phyloP scores from a whole-genome alignment of 345 rosid genomes.

The Eucalyptus camaldulensis region DNA sequence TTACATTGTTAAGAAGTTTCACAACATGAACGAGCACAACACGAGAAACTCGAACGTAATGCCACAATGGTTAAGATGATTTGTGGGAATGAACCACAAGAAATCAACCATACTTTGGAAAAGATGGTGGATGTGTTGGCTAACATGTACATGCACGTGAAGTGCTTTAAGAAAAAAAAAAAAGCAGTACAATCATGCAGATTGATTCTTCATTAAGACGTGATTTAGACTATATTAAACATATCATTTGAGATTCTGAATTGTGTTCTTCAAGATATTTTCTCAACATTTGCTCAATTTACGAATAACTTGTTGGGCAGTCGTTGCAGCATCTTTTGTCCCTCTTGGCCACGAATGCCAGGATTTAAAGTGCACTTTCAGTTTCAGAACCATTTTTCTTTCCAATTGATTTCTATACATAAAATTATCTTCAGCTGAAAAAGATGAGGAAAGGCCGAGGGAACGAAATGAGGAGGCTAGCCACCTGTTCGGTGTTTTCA shows the following conservation, averaged over 20 bases:
- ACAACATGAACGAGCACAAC: neutral
- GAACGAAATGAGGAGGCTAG: neutral
- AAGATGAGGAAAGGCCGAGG: neutral
- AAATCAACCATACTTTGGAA: neutral
- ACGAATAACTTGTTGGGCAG: neutral
- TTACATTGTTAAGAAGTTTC: neutral
- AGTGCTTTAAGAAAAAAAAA: neutral
- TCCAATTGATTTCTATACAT: neutral
- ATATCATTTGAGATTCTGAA: neutral
- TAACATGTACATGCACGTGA: neutral
- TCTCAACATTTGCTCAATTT: neutral
- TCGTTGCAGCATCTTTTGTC: neutral
- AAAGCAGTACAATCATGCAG: neutral
- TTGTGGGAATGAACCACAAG: neutral
- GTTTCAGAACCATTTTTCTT: neutral
- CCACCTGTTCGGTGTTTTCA: neutral
- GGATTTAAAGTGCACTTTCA: neutral
- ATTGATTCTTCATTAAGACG: neutral
- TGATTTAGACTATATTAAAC: neutral
- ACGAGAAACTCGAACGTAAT: neutral
- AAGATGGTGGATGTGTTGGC: neutral
- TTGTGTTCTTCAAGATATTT: neutral
- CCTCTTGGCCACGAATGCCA: neutral
- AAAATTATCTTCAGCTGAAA: neutral
- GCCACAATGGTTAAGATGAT: neutral